Conservation (phyloP, 164 flowering plant genomes). For the Houttuynia cordata region DNA sequence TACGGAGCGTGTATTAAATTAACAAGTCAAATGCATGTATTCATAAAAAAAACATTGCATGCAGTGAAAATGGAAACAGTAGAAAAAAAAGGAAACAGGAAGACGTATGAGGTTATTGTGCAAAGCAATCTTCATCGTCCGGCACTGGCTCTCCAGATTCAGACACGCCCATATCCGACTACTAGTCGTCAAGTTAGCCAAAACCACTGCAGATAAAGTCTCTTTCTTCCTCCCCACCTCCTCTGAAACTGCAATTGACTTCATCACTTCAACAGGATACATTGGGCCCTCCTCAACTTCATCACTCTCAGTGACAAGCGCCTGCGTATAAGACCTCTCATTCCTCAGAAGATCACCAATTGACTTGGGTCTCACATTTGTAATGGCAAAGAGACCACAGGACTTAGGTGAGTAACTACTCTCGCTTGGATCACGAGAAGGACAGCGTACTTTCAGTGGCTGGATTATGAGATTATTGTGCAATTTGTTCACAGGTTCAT, state of each 20-base stretch:
- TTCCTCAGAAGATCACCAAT: slow-evolving; percentile 24
- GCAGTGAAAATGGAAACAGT: too few relatives aligned
- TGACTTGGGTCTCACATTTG: slow-evolving; percentile 37
- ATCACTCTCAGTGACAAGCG: slow-evolving; percentile 16
- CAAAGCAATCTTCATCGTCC: neutral
- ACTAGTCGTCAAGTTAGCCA: slow-evolving; percentile 37
- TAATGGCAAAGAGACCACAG: slow-evolving; percentile 46
- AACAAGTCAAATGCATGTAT: too few relatives aligned
- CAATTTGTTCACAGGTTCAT: too few relatives aligned
- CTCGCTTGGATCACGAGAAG: slow-evolving; percentile 13
- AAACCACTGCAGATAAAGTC: slow-evolving; percentile 29
- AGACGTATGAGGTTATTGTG: neutral
- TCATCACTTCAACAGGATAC: slow-evolving; percentile 11
- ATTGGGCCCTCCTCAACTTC: slow-evolving; percentile 3
- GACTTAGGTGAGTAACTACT: slow-evolving; percentile 35
- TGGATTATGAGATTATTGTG: too few relatives aligned
- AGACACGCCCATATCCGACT: slow-evolving; percentile 48
- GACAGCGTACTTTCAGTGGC: too few relatives aligned
- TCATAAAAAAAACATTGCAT: too few relatives aligned
- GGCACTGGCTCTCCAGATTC: slow-evolving; percentile 1
- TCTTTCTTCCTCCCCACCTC: slow-evolving; percentile 7
- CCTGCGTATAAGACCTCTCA: slow-evolving; percentile 31
- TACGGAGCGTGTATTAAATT: too few relatives aligned
- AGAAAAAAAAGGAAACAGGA: too few relatives aligned
- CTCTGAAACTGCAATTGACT: slow-evolving; percentile 8